phyloP scores from a whole-genome alignment of 768 basidiomycete genomes.

The Lactarius akahatsu region DNA sequence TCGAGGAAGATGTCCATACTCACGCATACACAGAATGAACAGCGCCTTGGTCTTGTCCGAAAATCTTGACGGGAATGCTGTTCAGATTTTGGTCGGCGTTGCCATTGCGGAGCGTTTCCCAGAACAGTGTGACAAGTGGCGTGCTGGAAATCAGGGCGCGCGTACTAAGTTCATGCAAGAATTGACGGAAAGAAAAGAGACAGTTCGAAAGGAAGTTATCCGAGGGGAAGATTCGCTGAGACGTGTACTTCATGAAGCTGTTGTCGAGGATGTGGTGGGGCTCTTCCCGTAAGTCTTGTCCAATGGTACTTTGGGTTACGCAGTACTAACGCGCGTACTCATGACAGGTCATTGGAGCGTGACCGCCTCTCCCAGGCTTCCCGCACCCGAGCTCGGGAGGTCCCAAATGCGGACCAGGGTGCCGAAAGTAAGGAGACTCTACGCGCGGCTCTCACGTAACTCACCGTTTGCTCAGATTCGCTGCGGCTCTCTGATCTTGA shows the following conservation, averaged over 20 bases:
- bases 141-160: background rate
- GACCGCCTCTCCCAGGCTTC: conserved; percentile 2
- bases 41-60: conserved; percentile 8
- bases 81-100: background rate
- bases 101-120: conserved; percentile 6
- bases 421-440: background rate
- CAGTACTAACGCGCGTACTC: background rate
- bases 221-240: conserved; percentile 4
- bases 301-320: background rate
- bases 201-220: background rate
- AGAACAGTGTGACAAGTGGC: conserved; percentile 9
- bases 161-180: background rate
- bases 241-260: conserved; percentile 5
- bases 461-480: background rate
- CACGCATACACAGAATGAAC: conserved; percentile 8
- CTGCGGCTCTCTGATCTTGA: conserved; percentile 12
- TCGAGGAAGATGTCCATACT: background rate
- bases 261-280: conserved; percentile 6
- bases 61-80: conserved; percentile 9
- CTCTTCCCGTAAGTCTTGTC: conserved; percentile 17
- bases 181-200: background rate
- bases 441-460: background rate
- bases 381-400: background rate
- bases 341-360: conserved; percentile 14
- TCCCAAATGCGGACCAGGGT: background rate